Base-by-base conservation (phyloP, 176 grass and related monocot genomes). In the Secale cereale region DNA sequence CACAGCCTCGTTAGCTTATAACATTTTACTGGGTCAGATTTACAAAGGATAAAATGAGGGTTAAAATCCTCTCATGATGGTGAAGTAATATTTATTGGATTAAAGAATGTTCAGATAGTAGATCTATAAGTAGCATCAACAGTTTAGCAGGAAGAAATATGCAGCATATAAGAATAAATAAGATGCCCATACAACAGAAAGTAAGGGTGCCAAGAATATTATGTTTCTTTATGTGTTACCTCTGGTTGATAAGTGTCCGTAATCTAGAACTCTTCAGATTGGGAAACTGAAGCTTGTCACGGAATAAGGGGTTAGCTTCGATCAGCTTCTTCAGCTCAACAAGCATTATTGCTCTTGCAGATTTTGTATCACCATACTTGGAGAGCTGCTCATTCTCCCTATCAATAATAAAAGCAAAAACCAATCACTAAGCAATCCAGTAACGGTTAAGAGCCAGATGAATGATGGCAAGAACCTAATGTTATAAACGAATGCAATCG, bases 281-380 rank as follows among this genome's bases (percentile, higher is more conserved):
- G 52, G 96, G 96, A 76, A 98, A 98, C 65, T 95, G 96, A n/a
- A 98, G 87, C 76, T 98, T 98, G 68, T 98, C 96, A 31, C 96
- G 91, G 84, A 98, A 98, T 7, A 98, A 91, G 30, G 96, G 96
- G 7, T 98, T 98, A 82, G 96, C 96, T 87, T 98, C 96, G 39
- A 98, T 98, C 72, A 98, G 83, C 74, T 98, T 98, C 84, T 98
- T 98, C 27, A 98, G 83, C 62, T 98, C 96, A 78, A 95, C 91
- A 81, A 98, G 93, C 96, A 98, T 95, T 90, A 98, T 98, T 65
- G 88, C 67, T 78, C 96, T 94, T 63, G 96, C 96, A 74, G 96
- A 98, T 79, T 98, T 98, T 85, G 96, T 98, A 89, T 98, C 96
- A 6, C 96, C 96, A n/a, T 98, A 98, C 85, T 98, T 98, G 15